Percentiles rank a stretch among this genome's conserved stretches.
phyloP scores from a whole-genome alignment of 2,329 filamentous ascomycete genomes.

The Colletotrichum sublineola region DNA sequence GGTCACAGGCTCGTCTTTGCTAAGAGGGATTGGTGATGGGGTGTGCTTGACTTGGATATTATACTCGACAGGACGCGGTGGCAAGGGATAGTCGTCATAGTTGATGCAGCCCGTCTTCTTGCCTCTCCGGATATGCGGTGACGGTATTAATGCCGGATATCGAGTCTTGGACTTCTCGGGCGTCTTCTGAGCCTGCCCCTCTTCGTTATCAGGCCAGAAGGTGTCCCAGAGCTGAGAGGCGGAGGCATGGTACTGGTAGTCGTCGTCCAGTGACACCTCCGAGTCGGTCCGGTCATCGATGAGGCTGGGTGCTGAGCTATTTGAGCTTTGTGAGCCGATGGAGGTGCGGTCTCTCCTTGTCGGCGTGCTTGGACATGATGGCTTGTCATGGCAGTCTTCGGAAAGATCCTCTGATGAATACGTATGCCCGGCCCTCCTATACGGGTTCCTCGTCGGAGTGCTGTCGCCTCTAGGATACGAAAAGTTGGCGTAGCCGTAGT shows the following conservation, averaged over 20 bases:
- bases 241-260: constrained; percentile 62
- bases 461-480: constrained; percentile 54
- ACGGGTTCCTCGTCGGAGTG: constrained; percentile 39
- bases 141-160: constrained; percentile 43
- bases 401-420: constrained; percentile 37
- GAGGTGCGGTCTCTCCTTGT: constrained; percentile 55
- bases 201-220: constrained; percentile 57
- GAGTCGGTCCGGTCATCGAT: constrained; percentile 66
- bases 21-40: constrained; percentile 14
- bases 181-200: constrained; percentile 26
- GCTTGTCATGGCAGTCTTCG: constrained; percentile 21
- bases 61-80: constrained; percentile 43
- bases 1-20: constrained; percentile 21
- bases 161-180: constrained; percentile 34
- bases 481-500: constrained; percentile 57
- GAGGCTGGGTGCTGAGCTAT: constrained; percentile 62
- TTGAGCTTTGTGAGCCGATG: constrained; percentile 53
- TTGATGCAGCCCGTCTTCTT: constrained; percentile 42
- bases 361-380: constrained; percentile 38
- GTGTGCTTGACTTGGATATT: constrained; percentile 36
- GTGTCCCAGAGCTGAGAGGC: constrained; percentile 64
- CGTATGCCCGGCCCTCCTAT: constrained; percentile 40
- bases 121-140: constrained; percentile 41
- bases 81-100: constrained; percentile 46
- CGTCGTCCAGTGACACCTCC: constrained; percentile 64